Conservation (phyloP, 2,329 filamentous ascomycete genomes). For the Pestalotiopsis sp. region DNA sequence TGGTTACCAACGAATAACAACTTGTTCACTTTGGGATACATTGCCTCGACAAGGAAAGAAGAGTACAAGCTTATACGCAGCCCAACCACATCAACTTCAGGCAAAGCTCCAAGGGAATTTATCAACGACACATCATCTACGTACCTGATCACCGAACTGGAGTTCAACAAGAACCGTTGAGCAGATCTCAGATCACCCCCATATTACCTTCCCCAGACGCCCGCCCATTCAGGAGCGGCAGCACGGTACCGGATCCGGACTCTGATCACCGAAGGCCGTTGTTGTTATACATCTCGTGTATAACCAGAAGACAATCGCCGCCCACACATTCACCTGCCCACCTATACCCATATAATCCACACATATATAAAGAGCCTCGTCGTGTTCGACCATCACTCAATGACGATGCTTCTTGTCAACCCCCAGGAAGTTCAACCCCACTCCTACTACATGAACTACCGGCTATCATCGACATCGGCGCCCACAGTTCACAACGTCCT, state of each 20-base stretch:
- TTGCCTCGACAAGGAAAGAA: neutral
- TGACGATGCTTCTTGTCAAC: constrained; percentile 22
- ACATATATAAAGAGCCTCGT: constrained; percentile 3
- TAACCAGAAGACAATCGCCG: neutral
- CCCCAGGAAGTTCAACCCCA: constrained; percentile 17
- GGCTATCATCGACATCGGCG: constrained; percentile 14
- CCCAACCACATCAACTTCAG: neutral
- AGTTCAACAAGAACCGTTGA: neutral
- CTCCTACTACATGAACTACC: constrained; percentile 16
- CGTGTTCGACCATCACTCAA: constrained; percentile 8
- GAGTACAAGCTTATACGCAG: neutral
- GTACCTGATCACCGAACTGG: neutral
- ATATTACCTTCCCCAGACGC: neutral
- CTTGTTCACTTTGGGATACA: neutral
- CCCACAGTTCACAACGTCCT: constrained; percentile 19
- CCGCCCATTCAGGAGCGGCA: neutral
- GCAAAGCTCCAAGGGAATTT: neutral
- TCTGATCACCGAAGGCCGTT: neutral
- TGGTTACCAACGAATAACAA: neutral
- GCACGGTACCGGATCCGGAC: neutral
- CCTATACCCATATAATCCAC: neutral
- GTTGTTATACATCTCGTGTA: neutral
- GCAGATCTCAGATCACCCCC: neutral
- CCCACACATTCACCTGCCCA: neutral
- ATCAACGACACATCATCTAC: neutral